These are phyloP conservation scores for Lachnum nothofagi DNA, from an alignment of 2,329 filamentous ascomycete species.

Conservation along the genomic window DNA sequence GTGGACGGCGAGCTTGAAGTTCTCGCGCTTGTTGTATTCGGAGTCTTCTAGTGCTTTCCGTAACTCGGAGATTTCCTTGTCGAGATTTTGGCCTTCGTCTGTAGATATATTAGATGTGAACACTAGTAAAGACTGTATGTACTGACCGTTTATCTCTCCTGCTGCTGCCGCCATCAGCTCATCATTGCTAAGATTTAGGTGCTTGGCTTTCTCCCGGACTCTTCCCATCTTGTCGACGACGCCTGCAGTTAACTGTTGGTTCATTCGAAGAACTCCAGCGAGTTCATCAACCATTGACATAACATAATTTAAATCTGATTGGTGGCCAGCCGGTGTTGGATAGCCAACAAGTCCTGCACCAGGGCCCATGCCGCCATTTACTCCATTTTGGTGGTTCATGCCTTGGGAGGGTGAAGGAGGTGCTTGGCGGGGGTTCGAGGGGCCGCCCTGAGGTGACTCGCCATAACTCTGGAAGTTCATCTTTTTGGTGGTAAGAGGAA, in stretches of 20 bases:
- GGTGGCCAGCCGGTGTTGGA: slow-evolving; percentile 62
- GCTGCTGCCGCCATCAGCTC: slow-evolving; percentile 52
- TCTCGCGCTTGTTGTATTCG: slow-evolving; percentile 55
- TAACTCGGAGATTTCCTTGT: slow-evolving; percentile 56
- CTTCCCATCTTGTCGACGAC: slow-evolving; percentile 59
- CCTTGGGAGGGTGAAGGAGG: slow-evolving; percentile 31
- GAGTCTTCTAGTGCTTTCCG: slow-evolving; percentile 58
- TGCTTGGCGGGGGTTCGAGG: slow-evolving; percentile 26
- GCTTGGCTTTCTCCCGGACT: slow-evolving; percentile 52
- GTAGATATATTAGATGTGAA: slow-evolving; percentile 10
- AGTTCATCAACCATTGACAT: slow-evolving; percentile 64
- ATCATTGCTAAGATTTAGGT: slow-evolving; percentile 51
- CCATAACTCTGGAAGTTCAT: slow-evolving; percentile 26
- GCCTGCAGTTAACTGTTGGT: slow-evolving; percentile 58
- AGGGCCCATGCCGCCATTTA: slow-evolving; percentile 29
- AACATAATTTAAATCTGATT: slow-evolving; percentile 64
- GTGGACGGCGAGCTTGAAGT: slow-evolving; percentile 49
- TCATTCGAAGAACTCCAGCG: slow-evolving; percentile 33
- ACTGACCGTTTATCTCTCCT: slow-evolving; percentile 52
- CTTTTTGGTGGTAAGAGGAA: not conserved
- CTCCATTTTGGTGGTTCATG: slow-evolving; percentile 30
- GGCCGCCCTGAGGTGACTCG: slow-evolving; percentile 22
- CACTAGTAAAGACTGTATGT: not conserved
- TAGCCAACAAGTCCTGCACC: slow-evolving; percentile 24
- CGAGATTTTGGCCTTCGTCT: slow-evolving; percentile 57